phyloP scores from a whole-genome alignment of 2,329 filamentous ascomycete species.

The Chlorencoelia australis region DNA sequence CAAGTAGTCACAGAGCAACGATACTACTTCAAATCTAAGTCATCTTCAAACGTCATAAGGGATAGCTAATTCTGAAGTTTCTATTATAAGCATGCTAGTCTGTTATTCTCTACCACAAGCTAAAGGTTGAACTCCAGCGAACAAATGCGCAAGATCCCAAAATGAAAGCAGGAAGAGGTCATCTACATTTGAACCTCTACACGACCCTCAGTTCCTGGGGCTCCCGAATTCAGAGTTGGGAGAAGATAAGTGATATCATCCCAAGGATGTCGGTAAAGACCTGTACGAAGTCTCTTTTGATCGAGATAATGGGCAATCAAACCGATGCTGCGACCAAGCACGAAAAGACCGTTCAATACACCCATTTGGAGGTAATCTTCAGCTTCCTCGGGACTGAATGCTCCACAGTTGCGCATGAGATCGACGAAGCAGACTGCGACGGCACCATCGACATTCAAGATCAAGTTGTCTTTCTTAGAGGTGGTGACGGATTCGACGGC shows the following conservation, averaged over 20 bases:
- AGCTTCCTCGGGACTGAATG: conserved; percentile 90
- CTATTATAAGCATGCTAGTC: too few relatives aligned
- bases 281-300: conserved; percentile 98
- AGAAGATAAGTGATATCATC: conserved; percentile 96
- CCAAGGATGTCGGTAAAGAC: conserved; percentile 98
- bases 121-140: conserved; percentile 15
- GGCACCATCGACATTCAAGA: conserved; percentile 97
- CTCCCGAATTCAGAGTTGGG: conserved; percentile 63
- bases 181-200: conserved; percentile 70
- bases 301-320: conserved; percentile 99
- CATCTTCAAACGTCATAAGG: too few relatives aligned
- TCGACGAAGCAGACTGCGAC: conserved; percentile 99
- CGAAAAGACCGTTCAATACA: conserved; percentile 98
- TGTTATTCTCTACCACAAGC: too few relatives aligned
- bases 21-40: too few relatives aligned
- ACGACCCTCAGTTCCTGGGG: conserved; percentile 69
- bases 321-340: conserved; percentile 93
- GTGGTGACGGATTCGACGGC: conserved; percentile 97
- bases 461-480: conserved; percentile 99
- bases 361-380: conserved; percentile 99
- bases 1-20: too few relatives aligned
- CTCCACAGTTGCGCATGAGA: conserved; percentile 92
- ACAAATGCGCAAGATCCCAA: conserved; percentile 2
- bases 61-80: too few relatives aligned
- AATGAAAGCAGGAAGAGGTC: too few relatives aligned